Evolutionary conservation across 192 early-diverging fungal species (phyloP).

Genomic region (Backusella circina): DNA sequence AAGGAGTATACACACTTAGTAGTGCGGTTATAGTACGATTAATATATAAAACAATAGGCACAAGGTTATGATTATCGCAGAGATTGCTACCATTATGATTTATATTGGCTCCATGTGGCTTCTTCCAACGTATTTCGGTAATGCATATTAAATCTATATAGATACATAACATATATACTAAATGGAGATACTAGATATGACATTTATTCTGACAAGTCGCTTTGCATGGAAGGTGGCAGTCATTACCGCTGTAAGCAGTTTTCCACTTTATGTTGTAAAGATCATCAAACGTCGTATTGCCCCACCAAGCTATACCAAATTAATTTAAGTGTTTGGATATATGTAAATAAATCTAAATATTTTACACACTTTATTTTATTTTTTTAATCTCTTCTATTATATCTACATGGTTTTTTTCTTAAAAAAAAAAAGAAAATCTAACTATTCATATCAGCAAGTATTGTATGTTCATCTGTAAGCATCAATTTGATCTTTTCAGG

Average conservation of each 20-base stretch:
- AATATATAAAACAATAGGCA: slow-evolving; percentile 47
- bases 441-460: background rate
- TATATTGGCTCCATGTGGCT: slow-evolving; percentile 91
- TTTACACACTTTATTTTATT: background rate
- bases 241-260: slow-evolving; percentile 83
- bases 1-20: background rate
- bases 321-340: slow-evolving; percentile 37
- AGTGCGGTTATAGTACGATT: background rate
- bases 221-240: slow-evolving; percentile 92
- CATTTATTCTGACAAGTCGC: slow-evolving; percentile 80
- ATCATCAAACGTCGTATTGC: slow-evolving; percentile 71
- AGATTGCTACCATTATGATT: slow-evolving; percentile 75
- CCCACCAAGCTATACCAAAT: slow-evolving; percentile 89
- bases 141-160: slow-evolving; percentile 16
- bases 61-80: slow-evolving; percentile 81
- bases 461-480: background rate
- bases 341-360: background rate
- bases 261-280: slow-evolving; percentile 89
- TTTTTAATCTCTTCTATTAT: background rate
- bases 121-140: slow-evolving; percentile 90
- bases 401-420: background rate
- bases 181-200: slow-evolving; percentile 50
- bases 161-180: background rate
- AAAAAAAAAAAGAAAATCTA: no score
- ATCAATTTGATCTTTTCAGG: slow-evolving; percentile 14